Conservation (phyloP, 2,329 filamentous ascomycete genomes). For the Fusarium sp. region DNA sequence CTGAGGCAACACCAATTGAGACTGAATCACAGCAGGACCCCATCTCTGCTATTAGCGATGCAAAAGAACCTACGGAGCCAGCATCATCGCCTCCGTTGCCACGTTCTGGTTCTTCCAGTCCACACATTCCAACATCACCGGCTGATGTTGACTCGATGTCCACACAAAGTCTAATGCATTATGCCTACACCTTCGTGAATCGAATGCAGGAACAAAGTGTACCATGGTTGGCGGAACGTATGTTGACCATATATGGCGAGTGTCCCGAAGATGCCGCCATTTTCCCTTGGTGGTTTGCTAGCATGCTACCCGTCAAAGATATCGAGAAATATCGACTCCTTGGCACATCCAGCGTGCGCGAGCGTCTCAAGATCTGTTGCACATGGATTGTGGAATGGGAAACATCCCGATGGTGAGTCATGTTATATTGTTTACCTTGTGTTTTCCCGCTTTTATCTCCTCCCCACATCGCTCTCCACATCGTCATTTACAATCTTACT, state of each 20-base stretch:
- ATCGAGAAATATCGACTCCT: constrained; percentile 84
- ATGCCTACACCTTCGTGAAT: constrained; percentile 75
- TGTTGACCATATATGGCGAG: constrained; percentile 81
- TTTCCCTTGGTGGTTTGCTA: constrained; percentile 94
- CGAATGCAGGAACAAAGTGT: constrained; percentile 77
- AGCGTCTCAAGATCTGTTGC: constrained; percentile 85
- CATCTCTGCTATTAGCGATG: neutral
- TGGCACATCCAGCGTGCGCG: constrained; percentile 79
- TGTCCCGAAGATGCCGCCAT: constrained; percentile 80
- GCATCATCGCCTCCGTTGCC: constrained; percentile 7
- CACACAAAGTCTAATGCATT: constrained; percentile 76
- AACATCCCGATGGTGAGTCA: constrained; percentile 76
- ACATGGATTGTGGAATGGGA: constrained; percentile 82
- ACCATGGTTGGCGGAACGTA: constrained; percentile 79
- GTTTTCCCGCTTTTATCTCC: neutral
- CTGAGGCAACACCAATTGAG: constrained; percentile 61
- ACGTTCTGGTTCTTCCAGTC: constrained; percentile 12
- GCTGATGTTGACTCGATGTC: constrained; percentile 63
- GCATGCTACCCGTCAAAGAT: constrained; percentile 81
- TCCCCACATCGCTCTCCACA: neutral
- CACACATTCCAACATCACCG: constrained; percentile 14
- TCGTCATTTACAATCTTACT: neutral
- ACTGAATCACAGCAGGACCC: constrained; percentile 2
- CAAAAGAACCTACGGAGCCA: constrained; percentile 11
- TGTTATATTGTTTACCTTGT: neutral